phyloP scores from a whole-genome alignment of 441 rosid genomes.

The Rhodomyrtus psidioides region DNA sequence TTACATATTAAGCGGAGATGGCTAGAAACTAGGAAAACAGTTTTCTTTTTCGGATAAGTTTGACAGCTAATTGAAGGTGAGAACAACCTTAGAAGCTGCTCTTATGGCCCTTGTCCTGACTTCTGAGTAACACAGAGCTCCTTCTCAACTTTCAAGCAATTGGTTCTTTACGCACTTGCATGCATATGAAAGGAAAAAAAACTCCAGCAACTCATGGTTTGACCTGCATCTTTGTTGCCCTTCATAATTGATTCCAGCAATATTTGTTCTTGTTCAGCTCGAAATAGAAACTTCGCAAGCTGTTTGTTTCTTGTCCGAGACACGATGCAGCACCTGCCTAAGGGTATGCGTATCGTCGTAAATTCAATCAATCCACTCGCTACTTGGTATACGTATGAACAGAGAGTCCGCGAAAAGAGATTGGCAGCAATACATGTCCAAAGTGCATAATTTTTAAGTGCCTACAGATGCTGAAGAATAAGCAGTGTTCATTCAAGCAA shows the following conservation, averaged over 20 bases:
- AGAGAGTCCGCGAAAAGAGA: background rate
- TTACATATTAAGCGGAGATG: background rate
- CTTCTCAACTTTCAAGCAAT: no score
- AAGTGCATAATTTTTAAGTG: background rate
- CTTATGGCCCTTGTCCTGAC: background rate
- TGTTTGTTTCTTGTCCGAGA: no score
- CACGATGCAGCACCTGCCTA: background rate
- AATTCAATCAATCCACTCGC: background rate
- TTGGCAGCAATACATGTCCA: background rate
- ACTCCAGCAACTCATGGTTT: background rate
- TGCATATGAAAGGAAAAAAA: background rate
- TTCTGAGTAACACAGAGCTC: no score
- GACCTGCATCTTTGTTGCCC: background rate
- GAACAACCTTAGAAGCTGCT: background rate
- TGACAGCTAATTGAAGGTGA: background rate
- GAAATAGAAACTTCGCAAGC: background rate
- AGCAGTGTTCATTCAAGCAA: background rate
- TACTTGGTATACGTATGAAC: background rate
- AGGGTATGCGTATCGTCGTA: background rate
- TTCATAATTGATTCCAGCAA: background rate
- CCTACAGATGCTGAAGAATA: background rate
- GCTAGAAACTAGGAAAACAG: background rate
- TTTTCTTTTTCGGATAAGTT: background rate
- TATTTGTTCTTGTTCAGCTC: background rate
- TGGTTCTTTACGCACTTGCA: background rate